Evolutionary conservation across 768 basidiomycete genomes (phyloP), one percentile per base, ranked within the genome.

Genomic region (Xerocomus potaroensis): DNA sequence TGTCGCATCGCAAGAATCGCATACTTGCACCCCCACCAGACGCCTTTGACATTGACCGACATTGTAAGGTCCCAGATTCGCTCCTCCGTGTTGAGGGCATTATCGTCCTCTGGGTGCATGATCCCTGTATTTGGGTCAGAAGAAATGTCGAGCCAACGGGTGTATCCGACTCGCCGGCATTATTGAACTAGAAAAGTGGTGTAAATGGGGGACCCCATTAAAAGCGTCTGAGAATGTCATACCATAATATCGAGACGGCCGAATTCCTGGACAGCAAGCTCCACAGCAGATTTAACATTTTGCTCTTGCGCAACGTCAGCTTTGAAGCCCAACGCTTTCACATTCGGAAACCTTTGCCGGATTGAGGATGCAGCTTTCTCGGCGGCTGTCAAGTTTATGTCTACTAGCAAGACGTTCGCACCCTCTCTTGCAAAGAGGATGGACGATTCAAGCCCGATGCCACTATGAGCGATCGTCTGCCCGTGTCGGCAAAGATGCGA

Each of bases 11-110:
- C 96, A 42, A 85, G 73, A 62, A 99, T 94, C 5, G 95, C 96
- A 61, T 98, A 85, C 70, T 97, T 98, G 77, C 88, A 94, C 26
- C 96, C 96, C 84, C 87, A 99, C 96, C 95, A 98, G 49, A 98
- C 96, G 42, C 96, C 96, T 70, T 98, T 99, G 61, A 95, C 80
- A 66, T 98, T 98, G 73, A 97, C 83, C 53, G 84, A 79, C 84
- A 89, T 89, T 2, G 89, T 91, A 47, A 91, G 73, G 62, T 91
- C 89, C 95, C 96, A 99, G 68, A 98, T 91, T 41, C 77, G 80
- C 69, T 99, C 96, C 63, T 95, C 92, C 15, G 96, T 99, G 66
- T 91, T 95, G 60, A 97, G 73, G 11, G 95, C 96, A 62, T 92
- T 84, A 62, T 96, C 95, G 57, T 99, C 95, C 9, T 74, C 81